Percentiles rank a stretch among this genome's conserved stretches.
Evolutionary conservation across 2,329 filamentous ascomycete genomes (phyloP).

Genomic region (Nemania diffusa): DNA sequence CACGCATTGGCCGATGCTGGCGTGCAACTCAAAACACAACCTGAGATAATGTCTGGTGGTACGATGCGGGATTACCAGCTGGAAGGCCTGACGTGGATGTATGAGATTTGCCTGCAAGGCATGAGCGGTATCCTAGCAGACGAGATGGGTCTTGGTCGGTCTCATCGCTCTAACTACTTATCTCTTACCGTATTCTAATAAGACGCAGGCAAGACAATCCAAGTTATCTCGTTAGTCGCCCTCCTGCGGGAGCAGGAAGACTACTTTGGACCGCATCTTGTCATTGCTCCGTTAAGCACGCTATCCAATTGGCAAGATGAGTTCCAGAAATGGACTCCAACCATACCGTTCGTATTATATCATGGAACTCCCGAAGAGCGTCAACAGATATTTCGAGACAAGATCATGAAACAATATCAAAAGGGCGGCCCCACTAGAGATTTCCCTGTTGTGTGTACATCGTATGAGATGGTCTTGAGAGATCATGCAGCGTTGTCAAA

Average conservation of each 20-base stretch:
- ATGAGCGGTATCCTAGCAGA: slow-evolving; percentile 92
- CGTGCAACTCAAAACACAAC: slow-evolving; percentile 84
- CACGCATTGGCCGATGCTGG: slow-evolving; percentile 71
- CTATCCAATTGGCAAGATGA: slow-evolving; percentile 97
- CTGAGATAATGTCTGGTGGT: slow-evolving; percentile 83
- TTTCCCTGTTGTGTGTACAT: slow-evolving; percentile 94
- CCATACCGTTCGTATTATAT: slow-evolving; percentile 88
- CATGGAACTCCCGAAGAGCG: slow-evolving; percentile 85
- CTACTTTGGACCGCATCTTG: slow-evolving; percentile 86
- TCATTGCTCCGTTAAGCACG: slow-evolving; percentile 90
- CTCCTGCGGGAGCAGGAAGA: slow-evolving; percentile 87
- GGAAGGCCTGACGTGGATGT: slow-evolving; percentile 96
- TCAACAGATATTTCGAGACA: slow-evolving; percentile 77
- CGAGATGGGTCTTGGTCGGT: slow-evolving; percentile 84
- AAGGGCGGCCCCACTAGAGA: slow-evolving; percentile 66
- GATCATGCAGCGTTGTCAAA: slow-evolving; percentile 83
- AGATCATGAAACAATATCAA: slow-evolving; percentile 75
- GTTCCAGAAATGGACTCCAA: slow-evolving; percentile 88
- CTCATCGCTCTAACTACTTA: neutral
- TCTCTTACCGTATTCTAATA: slow-evolving; percentile 16
- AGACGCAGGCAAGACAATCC: slow-evolving; percentile 81
- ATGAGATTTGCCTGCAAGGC: slow-evolving; percentile 80
- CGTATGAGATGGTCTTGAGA: slow-evolving; percentile 94
- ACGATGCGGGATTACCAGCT: slow-evolving; percentile 95
- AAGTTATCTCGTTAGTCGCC: slow-evolving; percentile 88